Evolutionary conservation across 1,284 basidiomycete genomes (phyloP).

Genomic region (Malassezia sympodialis): DNA sequence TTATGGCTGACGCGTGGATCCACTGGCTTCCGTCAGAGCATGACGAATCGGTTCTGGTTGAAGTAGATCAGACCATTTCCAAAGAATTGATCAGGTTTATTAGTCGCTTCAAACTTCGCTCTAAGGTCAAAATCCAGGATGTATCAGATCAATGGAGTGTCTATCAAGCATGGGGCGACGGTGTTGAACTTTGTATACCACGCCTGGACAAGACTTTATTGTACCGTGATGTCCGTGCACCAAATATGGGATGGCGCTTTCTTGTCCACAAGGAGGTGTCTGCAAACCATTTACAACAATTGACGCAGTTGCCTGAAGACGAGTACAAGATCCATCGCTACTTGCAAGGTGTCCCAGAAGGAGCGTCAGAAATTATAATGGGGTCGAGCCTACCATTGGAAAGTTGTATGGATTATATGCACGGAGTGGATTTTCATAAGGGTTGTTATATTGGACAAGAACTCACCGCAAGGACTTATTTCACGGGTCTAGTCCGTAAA

Average conservation of each 20-base stretch:
- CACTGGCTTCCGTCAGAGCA: slow-evolving; percentile 51
- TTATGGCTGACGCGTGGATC: slow-evolving; percentile 77
- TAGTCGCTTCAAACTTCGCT: slow-evolving; percentile 75
- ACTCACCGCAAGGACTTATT: slow-evolving; percentile 88
- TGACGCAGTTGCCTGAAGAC: not conserved
- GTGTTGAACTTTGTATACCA: not conserved
- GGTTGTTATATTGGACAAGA: slow-evolving; percentile 98
- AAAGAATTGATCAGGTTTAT: slow-evolving; percentile 58
- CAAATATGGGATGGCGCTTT: slow-evolving; percentile 30
- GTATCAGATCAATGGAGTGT: slow-evolving; percentile 65
- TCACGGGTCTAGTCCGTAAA: slow-evolving; percentile 84
- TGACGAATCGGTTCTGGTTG: slow-evolving; percentile 58
- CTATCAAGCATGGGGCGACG: slow-evolving; percentile 65
- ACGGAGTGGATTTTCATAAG: slow-evolving; percentile 90
- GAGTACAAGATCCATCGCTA: slow-evolving; percentile 69
- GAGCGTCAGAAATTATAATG: slow-evolving; percentile 64
- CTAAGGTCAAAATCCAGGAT: slow-evolving; percentile 70
- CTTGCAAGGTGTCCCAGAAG: slow-evolving; percentile 76
- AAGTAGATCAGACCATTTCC: slow-evolving; percentile 57
- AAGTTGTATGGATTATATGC: slow-evolving; percentile 84
- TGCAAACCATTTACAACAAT: not conserved
- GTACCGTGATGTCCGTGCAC: slow-evolving; percentile 23
- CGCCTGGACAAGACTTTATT: not conserved
- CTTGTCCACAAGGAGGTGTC: slow-evolving; percentile 10
- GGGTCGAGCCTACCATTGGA: slow-evolving; percentile 79